Evolutionary conservation across 2,329 filamentous ascomycete species (phyloP).

Genomic region (Pezicula radicicola): DNA sequence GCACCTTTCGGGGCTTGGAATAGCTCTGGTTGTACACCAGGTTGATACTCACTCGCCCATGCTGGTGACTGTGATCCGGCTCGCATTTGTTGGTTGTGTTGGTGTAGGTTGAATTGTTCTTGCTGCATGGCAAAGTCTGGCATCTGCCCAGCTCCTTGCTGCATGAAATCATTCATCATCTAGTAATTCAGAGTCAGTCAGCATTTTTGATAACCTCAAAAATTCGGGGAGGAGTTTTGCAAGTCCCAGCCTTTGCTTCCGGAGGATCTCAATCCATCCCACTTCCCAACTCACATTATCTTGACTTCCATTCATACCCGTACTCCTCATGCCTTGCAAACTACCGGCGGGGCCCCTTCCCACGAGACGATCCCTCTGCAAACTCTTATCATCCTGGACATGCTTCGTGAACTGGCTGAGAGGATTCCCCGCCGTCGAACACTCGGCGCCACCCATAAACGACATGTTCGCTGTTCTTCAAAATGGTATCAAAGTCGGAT

Average conservation of each 20-base stretch:
- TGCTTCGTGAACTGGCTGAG: constrained; percentile 98
- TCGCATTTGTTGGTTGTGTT: constrained; percentile 19
- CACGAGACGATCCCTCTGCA: constrained; percentile 86
- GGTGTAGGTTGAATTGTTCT: constrained; percentile 19
- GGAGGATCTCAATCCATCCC: neutral
- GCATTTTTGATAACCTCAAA: neutral
- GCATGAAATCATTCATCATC: constrained; percentile 94
- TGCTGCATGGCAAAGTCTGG: constrained; percentile 35
- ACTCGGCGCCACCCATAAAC: constrained; percentile 93
- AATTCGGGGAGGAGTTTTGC: neutral
- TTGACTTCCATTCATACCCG: constrained; percentile 53
- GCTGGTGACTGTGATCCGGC: constrained; percentile 31
- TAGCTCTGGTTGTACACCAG: constrained; percentile 54
- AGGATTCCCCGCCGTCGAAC: constrained; percentile 93
- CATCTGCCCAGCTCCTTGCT: constrained; percentile 63
- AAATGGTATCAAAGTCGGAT: neutral
- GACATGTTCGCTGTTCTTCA: constrained; percentile 60
- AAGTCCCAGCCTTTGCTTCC: neutral
- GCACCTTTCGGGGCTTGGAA: constrained; percentile 57
- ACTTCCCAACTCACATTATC: constrained; percentile 56
- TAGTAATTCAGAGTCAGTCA: constrained; percentile 33
- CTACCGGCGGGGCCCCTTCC: constrained; percentile 69
- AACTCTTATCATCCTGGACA: constrained; percentile 90
- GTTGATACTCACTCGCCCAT: constrained; percentile 64
- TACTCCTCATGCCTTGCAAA: constrained; percentile 75